Evolutionary conservation across 2,329 filamentous ascomycete genomes (phyloP).

Genomic region (Lasiodiplodia sp.): DNA sequence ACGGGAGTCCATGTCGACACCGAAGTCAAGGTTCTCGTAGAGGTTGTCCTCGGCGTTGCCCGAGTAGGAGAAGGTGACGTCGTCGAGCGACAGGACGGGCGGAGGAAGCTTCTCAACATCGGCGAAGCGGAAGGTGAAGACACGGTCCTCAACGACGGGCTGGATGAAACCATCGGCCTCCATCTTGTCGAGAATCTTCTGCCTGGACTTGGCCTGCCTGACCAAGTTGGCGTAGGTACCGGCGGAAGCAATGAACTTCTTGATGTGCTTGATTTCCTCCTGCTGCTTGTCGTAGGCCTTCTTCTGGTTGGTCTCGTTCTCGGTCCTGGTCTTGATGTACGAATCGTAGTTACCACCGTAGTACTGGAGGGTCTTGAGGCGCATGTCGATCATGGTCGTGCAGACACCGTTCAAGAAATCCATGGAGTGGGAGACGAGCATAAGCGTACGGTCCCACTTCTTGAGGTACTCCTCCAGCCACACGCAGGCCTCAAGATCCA

Average conservation of each 20-base stretch:
- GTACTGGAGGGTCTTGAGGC: constrained; percentile 85
- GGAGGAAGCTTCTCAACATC: constrained; percentile 99
- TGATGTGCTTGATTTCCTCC: constrained; percentile 98
- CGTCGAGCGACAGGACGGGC: constrained; percentile 92
- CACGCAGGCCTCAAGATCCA: constrained; percentile 99
- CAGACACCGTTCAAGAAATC: constrained; percentile 99
- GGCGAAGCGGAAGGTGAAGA: constrained; percentile 98
- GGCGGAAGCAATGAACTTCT: constrained; percentile 99
- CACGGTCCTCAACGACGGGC: constrained; percentile 80
- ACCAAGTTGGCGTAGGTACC: constrained; percentile 99
- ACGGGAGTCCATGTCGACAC: constrained; percentile 99
- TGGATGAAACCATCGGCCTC: constrained; percentile 99
- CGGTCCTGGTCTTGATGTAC: constrained; percentile 87
- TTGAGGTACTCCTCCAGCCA: constrained; percentile 99
- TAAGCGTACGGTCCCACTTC: constrained; percentile 98
- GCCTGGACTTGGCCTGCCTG: constrained; percentile 96
- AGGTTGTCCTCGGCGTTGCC: constrained; percentile 88
- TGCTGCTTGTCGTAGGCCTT: constrained; percentile 99
- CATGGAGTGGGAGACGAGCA: constrained; percentile 96
- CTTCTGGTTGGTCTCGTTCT: constrained; percentile 97
- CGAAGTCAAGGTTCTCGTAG: constrained; percentile 95
- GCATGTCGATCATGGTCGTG: constrained; percentile 98
- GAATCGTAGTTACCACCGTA: constrained; percentile 99
- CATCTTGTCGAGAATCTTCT: constrained; percentile 99
- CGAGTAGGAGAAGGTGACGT: constrained; percentile 98